These are phyloP conservation scores for Polytrichum commune DNA, from an alignment of 225 moss, liverwort and hornwort species.

Conservation along the genomic window DNA sequence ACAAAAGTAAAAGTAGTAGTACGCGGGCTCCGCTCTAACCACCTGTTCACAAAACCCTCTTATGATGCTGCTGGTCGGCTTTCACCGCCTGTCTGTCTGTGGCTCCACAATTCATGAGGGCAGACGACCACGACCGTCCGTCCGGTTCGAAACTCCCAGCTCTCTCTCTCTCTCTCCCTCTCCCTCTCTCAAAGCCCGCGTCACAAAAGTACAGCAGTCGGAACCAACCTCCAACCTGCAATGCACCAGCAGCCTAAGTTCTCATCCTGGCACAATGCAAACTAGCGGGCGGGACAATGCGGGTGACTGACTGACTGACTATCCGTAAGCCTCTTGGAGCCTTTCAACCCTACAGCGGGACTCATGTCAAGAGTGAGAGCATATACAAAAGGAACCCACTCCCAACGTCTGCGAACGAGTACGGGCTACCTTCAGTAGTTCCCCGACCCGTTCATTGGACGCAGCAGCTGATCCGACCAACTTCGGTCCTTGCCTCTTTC, in stretches of 20 bases:
- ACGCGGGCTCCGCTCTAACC: background rate
- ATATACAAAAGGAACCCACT: slow-evolving; percentile 2
- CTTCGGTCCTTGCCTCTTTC: background rate
- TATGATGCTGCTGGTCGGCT: background rate
- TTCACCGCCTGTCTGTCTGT: background rate
- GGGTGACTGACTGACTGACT: slow-evolving; percentile 4
- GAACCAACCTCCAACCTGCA: slow-evolving; percentile 34
- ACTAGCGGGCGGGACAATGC: slow-evolving; percentile 9
- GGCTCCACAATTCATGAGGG: slow-evolving; percentile 8
- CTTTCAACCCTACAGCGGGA: slow-evolving; percentile 1
- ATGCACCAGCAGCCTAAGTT: slow-evolving; percentile 2
- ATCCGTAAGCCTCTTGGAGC: too few relatives aligned
- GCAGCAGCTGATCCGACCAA: slow-evolving; percentile 1
- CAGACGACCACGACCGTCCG: background rate
- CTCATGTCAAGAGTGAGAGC: slow-evolving; percentile 1
- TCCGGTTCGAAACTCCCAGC: background rate
- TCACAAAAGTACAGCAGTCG: slow-evolving; percentile 13
- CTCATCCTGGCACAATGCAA: slow-evolving; percentile 20
- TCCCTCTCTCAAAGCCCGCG: background rate
- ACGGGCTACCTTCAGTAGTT: background rate
- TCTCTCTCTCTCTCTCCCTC: too few relatives aligned
- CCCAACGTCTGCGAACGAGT: background rate
- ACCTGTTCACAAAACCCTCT: slow-evolving; percentile 8
- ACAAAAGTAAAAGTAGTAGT: background rate
- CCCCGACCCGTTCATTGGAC: background rate